These are phyloP conservation scores for Mortierella sp. DNA, from an alignment of 371 early-diverging fungal genomes.

Conservation along the genomic window DNA sequence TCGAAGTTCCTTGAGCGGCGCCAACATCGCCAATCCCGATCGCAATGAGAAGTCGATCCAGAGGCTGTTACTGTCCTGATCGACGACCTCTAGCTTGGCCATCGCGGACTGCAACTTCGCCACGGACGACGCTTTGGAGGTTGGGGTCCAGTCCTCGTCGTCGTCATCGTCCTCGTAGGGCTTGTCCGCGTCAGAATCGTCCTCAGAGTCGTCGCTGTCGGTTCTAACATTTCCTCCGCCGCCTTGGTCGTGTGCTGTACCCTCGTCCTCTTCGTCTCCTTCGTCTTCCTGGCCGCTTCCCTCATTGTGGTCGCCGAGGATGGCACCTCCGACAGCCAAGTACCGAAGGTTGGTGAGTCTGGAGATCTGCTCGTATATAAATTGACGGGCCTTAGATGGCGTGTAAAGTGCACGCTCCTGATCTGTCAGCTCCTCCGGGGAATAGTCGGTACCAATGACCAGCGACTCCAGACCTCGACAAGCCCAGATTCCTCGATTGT, in stretches of 20 bases:
- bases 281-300: background rate
- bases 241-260: background rate
- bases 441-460: constrained; percentile 19
- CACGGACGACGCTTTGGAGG: background rate
- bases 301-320: background rate
- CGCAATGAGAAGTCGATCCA: constrained; percentile 41
- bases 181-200: background rate
- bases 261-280: background rate
- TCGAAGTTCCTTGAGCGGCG: constrained; percentile 26
- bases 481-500: constrained; percentile 14
- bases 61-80: background rate
- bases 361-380: constrained; percentile 39
- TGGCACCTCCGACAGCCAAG: constrained; percentile 13
- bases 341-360: constrained; percentile 25
- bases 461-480: constrained; percentile 29
- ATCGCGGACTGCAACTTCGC: background rate
- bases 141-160: background rate
- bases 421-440: constrained; percentile 5
- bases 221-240: background rate
- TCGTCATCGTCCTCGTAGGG: background rate
- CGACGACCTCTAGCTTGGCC: constrained; percentile 5
- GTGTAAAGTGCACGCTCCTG: constrained; percentile 11
- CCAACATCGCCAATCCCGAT: constrained; percentile 28
- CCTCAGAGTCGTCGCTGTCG: background rate
- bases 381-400: constrained; percentile 26